These are phyloP conservation scores for Trichophyton benhamiae DNA, from an alignment of 2,329 filamentous ascomycete genomes.

Conservation along the genomic window DNA sequence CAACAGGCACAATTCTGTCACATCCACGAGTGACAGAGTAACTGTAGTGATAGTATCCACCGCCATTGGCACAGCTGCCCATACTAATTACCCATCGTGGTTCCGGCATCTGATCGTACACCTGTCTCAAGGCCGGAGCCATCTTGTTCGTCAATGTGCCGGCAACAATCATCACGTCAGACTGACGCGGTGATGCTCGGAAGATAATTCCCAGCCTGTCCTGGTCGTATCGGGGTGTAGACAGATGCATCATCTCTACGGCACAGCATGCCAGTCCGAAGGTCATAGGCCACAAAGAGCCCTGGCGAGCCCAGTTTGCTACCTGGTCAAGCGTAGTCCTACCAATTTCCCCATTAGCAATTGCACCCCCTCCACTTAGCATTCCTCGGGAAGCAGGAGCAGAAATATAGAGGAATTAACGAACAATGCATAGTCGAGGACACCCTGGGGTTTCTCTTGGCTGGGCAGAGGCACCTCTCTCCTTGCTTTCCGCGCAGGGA, in stretches of 20 bases:
- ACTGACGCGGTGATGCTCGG: constrained; percentile 71
- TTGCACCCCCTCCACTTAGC: background rate
- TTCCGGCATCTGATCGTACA: constrained; percentile 93
- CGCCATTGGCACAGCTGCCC: constrained; percentile 76
- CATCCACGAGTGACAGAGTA: constrained; percentile 68
- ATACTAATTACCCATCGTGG: constrained; percentile 80
- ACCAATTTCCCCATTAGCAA: background rate
- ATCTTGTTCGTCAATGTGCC: constrained; percentile 90
- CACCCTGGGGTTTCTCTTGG: constrained; percentile 40
- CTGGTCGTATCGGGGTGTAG: constrained; percentile 80
- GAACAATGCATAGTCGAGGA: constrained; percentile 41
- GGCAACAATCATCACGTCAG: constrained; percentile 83
- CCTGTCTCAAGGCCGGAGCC: constrained; percentile 75
- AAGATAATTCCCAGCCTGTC: constrained; percentile 81
- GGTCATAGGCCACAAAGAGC: constrained; percentile 83
- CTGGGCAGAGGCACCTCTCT: constrained; percentile 38
- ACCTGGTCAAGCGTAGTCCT: constrained; percentile 52
- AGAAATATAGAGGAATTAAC: constrained; percentile 12
- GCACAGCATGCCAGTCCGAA: constrained; percentile 86
- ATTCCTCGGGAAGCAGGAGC: background rate
- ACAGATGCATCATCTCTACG: constrained; percentile 90
- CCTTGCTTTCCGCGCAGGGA: constrained; percentile 29
- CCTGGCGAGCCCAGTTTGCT: constrained; percentile 78
- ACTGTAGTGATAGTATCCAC: constrained; percentile 80
- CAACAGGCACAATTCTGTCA: constrained; percentile 70